Evolutionary conservation across 2,329 filamentous ascomycete genomes (phyloP), one percentile per base, ranked within the genome.

Genomic region (Diaporthe sp.): DNA sequence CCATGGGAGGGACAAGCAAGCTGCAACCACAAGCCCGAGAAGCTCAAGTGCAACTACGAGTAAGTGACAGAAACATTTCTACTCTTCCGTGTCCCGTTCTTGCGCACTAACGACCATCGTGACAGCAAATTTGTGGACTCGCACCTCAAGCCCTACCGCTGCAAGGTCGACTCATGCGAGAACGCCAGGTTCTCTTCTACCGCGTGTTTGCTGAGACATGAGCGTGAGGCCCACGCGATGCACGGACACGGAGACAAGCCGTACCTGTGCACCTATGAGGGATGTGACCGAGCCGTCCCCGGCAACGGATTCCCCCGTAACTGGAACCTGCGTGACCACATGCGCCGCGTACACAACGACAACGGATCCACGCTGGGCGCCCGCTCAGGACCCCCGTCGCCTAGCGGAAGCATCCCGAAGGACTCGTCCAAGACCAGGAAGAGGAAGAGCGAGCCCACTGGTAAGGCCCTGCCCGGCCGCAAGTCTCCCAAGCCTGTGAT

Each of bases 21-120:
- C 82, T 98, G 96, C 90, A 94, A 91, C 85, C 96, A 98, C 91
- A 94, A 94, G 86, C 92, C 96, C 55, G 97, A 97, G 82, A 97
- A 97, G 88, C 94, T 98, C 80, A 98, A 98, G 91, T 98, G 96
- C 92, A 98, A 98, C 87, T 98, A 98, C 83, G 96, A 98, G 96
- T 98, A 93, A 91, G 95, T 87, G 34, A n/a, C n/a, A 5, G 42
- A 44, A 2, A 51, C 31, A 51, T 15, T n/a, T 31, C 2, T n/a
- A 37, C 10, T n/a, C 1, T 20, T 25, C 39, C 25, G 12, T 9
- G 12, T n/a, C 34, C 72, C 17, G 20, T 34, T 12, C 58, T 12
- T 15, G 58, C 22, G 15, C 51, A 74, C 78, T 81, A 76, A 80
- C 77, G 51, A 57, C 73, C 49, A 65, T 71, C 42, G 44, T 42